Percentiles rank a stretch among this genome's conserved stretches.
phyloP scores from a whole-genome alignment of 1,139 yeast genomes.

The Casaregolazyma lundiana region DNA sequence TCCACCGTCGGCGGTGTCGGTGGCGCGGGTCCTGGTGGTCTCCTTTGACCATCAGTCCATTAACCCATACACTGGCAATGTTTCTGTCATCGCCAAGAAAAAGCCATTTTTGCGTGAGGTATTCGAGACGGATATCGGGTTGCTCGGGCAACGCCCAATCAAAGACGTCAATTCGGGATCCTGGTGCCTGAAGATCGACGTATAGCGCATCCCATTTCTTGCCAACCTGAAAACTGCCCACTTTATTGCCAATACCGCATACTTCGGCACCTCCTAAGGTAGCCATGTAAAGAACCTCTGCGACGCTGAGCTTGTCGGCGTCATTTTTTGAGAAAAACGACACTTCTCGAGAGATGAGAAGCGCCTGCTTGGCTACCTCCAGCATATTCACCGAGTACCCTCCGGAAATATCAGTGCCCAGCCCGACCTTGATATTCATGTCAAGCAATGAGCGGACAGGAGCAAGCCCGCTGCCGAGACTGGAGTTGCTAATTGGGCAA shows the following conservation, averaged over 20 bases:
- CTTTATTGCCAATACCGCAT: conserved; percentile 48
- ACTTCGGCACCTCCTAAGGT: conserved; percentile 90
- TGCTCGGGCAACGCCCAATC: conserved; percentile 51
- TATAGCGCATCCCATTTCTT: conserved; percentile 82
- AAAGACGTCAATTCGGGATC: conserved; percentile 68
- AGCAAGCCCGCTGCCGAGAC: conserved; percentile 88
- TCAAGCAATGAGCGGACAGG: conserved; percentile 68
- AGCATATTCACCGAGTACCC: conserved; percentile 82
- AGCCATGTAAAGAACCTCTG: conserved; percentile 74
- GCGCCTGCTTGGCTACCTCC: conserved; percentile 70
- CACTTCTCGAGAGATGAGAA: conserved; percentile 77
- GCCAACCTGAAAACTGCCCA: conserved; percentile 74
- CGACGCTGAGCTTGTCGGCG: conserved; percentile 51
- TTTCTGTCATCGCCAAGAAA: conserved; percentile 94
- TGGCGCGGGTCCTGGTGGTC: not conserved
- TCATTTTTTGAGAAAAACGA: conserved; percentile 54
- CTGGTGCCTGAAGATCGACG: conserved; percentile 51
- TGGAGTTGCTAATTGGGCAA: conserved; percentile 89
- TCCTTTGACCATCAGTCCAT: conserved; percentile 52
- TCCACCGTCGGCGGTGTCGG: not conserved
- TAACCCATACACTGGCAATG: conserved; percentile 73
- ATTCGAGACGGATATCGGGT: conserved; percentile 16
- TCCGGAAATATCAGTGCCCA: conserved; percentile 92
- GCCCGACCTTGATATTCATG: conserved; percentile 65
- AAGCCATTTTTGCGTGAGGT: conserved; percentile 83